A percentile compares a stretch with the other conserved stretches of the same genome.
These are phyloP conservation scores for Termitomyces sp. DNA, from an alignment of 768 basidiomycete genomes.

Conservation along the genomic window DNA sequence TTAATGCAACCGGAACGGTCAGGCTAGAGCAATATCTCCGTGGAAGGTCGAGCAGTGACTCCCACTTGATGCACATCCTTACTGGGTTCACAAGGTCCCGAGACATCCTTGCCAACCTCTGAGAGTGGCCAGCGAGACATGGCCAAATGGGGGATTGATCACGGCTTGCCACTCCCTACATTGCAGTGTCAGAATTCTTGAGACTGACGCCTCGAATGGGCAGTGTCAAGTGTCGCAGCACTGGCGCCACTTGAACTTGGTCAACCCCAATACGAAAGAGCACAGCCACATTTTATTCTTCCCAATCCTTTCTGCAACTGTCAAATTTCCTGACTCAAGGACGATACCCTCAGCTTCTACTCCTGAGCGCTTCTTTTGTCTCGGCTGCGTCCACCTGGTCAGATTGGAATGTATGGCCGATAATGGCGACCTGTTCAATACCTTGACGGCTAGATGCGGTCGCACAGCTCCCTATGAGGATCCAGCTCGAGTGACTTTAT, in stretches of 20 bases:
- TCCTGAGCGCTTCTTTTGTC: conserved; percentile 5
- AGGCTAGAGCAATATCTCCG: neutral
- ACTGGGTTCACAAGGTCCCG: neutral
- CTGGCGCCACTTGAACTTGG: neutral
- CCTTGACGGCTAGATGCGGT: neutral
- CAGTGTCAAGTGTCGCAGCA: neutral
- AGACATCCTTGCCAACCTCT: neutral
- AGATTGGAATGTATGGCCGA: conserved; percentile 6
- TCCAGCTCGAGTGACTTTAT: conserved; percentile 2
- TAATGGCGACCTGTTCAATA: neutral
- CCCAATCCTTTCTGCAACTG: neutral
- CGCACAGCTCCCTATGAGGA: conserved; percentile 10
- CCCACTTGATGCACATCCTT: neutral
- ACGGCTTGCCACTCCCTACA: neutral
- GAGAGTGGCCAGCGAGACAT: neutral
- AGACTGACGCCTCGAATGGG: neutral
- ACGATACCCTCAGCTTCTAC: neutral
- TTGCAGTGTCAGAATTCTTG: neutral
- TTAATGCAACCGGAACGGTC: neutral
- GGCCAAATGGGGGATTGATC: neutral
- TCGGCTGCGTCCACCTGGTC: neutral
- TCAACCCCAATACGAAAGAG: neutral
- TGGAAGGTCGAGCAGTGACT: neutral
- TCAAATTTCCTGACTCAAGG: neutral
- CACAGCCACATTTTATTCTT: neutral